Conservation (phyloP, 139 green algal genomes). For the Chlorella sp. region DNA sequence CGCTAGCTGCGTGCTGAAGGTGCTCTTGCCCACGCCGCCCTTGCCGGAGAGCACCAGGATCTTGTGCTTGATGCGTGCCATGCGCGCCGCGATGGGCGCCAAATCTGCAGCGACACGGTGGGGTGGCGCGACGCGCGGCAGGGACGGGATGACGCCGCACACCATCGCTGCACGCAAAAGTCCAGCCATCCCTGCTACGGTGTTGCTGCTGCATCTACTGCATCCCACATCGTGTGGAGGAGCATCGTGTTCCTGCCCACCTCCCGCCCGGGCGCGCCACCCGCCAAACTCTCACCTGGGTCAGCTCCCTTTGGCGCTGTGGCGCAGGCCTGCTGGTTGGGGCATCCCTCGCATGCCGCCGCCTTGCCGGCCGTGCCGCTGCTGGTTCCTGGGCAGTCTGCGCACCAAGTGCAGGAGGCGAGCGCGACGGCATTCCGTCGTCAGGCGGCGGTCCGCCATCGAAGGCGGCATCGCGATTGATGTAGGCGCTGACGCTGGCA, state of each 20-base stretch:
- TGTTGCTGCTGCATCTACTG: background rate
- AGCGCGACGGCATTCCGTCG: background rate
- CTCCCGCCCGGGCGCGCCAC: background rate
- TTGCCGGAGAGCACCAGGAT: slow-evolving; percentile 97
- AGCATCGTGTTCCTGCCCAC: background rate
- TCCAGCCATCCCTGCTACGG: background rate
- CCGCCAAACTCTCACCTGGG: slow-evolving; percentile 44
- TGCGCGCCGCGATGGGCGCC: slow-evolving; percentile 60
- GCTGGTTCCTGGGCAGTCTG: slow-evolving; percentile 79
- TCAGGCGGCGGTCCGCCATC: background rate
- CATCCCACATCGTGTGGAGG: background rate
- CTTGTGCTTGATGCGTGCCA: slow-evolving; percentile 77
- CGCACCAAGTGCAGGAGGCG: background rate
- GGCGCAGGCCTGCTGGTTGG: slow-evolving; percentile 88
- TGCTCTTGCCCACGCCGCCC: slow-evolving; percentile 96
- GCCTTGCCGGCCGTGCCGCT: slow-evolving; percentile 75
- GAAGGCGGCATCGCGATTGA: background rate
- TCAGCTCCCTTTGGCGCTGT: slow-evolving; percentile 80
- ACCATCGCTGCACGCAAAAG: background rate
- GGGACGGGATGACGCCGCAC: background rate
- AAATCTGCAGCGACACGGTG: slow-evolving; percentile 76
- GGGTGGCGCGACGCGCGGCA: too few relatives aligned
- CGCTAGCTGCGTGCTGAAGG: slow-evolving; percentile 88
- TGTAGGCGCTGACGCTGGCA: too few relatives aligned
- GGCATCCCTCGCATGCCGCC: slow-evolving; percentile 80